Conservation (phyloP, 2,329 filamentous ascomycete species). For the Myriosclerotinia scirpicola region DNA sequence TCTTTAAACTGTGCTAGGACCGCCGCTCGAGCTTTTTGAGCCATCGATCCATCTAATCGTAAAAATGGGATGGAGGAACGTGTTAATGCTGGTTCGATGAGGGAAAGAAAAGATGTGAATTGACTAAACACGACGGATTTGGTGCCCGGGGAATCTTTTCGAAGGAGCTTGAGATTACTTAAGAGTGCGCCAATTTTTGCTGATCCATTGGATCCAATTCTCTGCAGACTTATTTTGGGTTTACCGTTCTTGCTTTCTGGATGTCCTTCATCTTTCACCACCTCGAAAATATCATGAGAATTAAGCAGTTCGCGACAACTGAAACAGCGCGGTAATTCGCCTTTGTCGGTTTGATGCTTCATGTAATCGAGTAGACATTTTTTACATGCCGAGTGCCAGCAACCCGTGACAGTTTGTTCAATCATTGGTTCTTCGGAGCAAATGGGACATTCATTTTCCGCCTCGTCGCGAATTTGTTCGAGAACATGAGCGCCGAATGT, state of each 20-base stretch:
- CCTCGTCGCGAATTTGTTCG: constrained; percentile 86
- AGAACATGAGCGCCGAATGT: constrained; percentile 83
- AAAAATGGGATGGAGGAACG: constrained; percentile 73
- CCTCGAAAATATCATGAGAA: constrained; percentile 84
- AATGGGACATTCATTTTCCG: constrained; percentile 86
- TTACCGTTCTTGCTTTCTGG: constrained; percentile 47
- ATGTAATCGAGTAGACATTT: constrained; percentile 90
- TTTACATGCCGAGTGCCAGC: constrained; percentile 97
- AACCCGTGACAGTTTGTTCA: constrained; percentile 89
- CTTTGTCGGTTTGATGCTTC: constrained; percentile 77
- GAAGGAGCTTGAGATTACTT: constrained; percentile 68
- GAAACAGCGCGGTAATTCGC: constrained; percentile 78
- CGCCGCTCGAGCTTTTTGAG: constrained; percentile 77
- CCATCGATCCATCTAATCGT: constrained; percentile 89
- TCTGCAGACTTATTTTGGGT: constrained; percentile 59
- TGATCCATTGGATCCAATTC: constrained; percentile 67
- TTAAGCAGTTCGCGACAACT: constrained; percentile 85
- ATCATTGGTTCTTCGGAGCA: constrained; percentile 96
- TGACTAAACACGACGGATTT: constrained; percentile 96
- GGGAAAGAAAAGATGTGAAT: constrained; percentile 92
- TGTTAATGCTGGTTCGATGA: constrained; percentile 79
- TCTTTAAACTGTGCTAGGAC: constrained; percentile 73
- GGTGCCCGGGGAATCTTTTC: constrained; percentile 62
- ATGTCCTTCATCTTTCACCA: constrained; percentile 74
- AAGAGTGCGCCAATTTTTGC: constrained; percentile 86